phyloP scores from a whole-genome alignment of 192 early-diverging fungal species.

The Phlyctochytrium arcticum region DNA sequence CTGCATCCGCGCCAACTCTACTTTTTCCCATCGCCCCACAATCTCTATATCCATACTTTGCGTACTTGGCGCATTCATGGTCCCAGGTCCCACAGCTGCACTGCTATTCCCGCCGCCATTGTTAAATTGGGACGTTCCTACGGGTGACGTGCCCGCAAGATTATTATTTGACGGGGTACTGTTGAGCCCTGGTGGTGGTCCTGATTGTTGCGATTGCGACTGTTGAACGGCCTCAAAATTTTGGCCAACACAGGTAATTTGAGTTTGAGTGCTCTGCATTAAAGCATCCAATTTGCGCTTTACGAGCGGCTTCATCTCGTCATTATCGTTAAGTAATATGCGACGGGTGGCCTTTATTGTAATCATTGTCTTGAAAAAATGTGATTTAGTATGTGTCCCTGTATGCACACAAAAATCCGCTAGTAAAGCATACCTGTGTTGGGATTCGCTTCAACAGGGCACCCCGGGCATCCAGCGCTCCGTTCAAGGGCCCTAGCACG shows the following conservation, averaged over 20 bases:
- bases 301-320: conserved; percentile 46
- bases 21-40: conserved; percentile 41
- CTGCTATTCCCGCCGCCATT: too few relatives aligned
- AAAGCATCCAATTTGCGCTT: conserved; percentile 45
- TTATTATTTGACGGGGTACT: too few relatives aligned
- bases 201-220: too few relatives aligned
- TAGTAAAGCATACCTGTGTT: conserved; percentile 26
- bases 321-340: conserved; percentile 43
- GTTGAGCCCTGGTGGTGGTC: background rate
- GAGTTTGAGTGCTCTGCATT: conserved; percentile 40
- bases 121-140: background rate
- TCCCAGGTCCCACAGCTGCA: background rate
- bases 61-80: conserved; percentile 9
- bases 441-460: conserved; percentile 32
- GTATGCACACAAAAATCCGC: background rate
- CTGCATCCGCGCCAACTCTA: conserved; percentile 45
- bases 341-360: conserved; percentile 40
- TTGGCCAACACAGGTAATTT: conserved; percentile 46
- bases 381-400: background rate
- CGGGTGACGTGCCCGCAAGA: background rate
- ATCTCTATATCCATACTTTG: conserved; percentile 54
- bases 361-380: conserved; percentile 26
- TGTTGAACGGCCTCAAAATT: background rate
- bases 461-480: conserved; percentile 19
- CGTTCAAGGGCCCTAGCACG: conserved; percentile 23